These are phyloP conservation scores for Botrytis fragariae DNA, from an alignment of 2,329 filamentous ascomycete species.

Conservation along the genomic window DNA sequence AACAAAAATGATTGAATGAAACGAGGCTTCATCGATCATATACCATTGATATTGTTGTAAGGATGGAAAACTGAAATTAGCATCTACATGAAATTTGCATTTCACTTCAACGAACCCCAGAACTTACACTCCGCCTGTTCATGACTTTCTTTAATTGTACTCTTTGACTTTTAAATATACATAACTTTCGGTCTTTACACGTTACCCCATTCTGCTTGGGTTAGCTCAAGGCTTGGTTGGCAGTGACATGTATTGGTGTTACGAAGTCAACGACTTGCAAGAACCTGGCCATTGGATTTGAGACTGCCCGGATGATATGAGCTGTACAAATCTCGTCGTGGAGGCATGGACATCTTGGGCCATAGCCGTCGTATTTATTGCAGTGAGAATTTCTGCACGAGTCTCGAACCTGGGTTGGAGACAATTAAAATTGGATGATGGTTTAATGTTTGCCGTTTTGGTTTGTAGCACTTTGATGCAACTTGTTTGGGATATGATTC, in stretches of 20 bases:
- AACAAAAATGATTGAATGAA: neutral
- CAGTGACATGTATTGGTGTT: neutral
- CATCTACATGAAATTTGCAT: neutral
- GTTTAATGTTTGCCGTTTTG: slow-evolving; percentile 4
- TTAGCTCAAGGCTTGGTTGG: neutral
- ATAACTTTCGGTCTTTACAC: neutral
- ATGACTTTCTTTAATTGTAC: neutral
- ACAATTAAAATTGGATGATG: slow-evolving; percentile 9
- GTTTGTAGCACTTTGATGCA: neutral
- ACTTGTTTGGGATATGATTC: neutral
- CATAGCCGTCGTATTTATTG: slow-evolving; percentile 7
- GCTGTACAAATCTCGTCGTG: slow-evolving; percentile 1
- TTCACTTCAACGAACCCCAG: neutral
- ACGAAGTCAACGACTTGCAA: neutral
- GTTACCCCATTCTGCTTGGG: neutral
- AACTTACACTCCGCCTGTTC: neutral
- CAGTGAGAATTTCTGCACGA: neutral
- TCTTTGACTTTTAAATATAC: neutral
- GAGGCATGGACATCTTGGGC: slow-evolving; percentile 17
- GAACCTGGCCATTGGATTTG: neutral
- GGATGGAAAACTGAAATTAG: neutral
- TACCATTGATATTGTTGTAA: neutral
- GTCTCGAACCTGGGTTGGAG: slow-evolving; percentile 9
- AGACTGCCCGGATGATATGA: slow-evolving; percentile 12
- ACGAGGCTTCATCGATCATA: neutral